A percentile compares a stretch with the other conserved stretches of the same genome.
Conservation (phyloP, 441 rosid genomes). For the Syzygium malaccense region DNA sequence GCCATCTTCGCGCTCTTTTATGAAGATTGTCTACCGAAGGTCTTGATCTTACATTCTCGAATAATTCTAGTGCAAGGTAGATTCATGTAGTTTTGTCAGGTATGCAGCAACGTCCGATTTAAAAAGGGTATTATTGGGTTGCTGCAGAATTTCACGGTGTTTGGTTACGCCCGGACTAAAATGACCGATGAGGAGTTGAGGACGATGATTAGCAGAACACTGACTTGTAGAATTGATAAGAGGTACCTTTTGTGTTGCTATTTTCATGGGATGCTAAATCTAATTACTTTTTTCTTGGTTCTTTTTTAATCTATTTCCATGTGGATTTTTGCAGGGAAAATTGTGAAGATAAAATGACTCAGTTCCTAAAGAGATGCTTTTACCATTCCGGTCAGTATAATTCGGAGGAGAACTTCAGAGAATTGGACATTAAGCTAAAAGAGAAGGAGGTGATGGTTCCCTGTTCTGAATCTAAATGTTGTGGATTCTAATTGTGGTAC, state of each 20-base stretch:
- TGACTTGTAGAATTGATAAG: slow-evolving; percentile 90
- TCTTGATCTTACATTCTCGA: slow-evolving; percentile 1
- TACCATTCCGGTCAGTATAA: slow-evolving; percentile 82
- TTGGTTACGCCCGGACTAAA: slow-evolving; percentile 72
- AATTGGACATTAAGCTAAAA: slow-evolving; percentile 62
- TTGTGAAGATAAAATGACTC: slow-evolving; percentile 76
- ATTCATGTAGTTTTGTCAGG: background rate
- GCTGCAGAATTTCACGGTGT: slow-evolving; percentile 50
- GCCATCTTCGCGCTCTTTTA: slow-evolving; percentile 90
- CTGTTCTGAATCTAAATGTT: background rate
- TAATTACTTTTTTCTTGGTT: background rate
- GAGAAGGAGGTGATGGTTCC: slow-evolving; percentile 63
- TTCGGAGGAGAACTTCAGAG: slow-evolving; percentile 66
- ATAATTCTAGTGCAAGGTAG: background rate
- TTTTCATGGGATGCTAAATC: background rate
- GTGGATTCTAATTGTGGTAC: background rate
- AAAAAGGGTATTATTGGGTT: background rate
- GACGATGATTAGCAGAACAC: slow-evolving; percentile 60
- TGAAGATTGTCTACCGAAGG: slow-evolving; percentile 74
- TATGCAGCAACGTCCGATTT: background rate
- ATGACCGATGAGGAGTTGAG: slow-evolving; percentile 78
- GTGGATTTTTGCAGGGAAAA: slow-evolving; percentile 41
- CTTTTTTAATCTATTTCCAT: background rate
- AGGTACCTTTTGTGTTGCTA: slow-evolving; percentile 29
- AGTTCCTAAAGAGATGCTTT: slow-evolving; percentile 76